Conservation (phyloP, 1,139 yeast species). For the Zygosaccharomyces sapae region DNA sequence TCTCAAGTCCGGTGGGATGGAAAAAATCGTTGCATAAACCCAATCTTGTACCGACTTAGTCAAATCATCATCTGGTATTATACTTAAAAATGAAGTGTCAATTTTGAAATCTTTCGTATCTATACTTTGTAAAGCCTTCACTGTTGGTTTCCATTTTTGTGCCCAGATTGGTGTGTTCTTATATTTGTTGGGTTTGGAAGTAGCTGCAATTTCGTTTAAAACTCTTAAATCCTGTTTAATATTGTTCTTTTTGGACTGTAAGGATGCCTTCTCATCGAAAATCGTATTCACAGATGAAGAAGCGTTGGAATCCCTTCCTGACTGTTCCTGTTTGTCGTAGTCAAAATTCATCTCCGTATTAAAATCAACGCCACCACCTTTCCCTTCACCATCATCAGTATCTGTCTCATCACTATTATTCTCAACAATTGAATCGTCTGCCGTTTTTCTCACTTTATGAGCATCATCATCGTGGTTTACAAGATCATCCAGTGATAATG, state of each 20-base stretch:
- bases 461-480: conserved; percentile 35
- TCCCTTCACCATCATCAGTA: conserved; percentile 34
- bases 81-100: conserved; percentile 56
- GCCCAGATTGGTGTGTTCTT: conserved; percentile 78
- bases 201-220: conserved; percentile 31
- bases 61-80: conserved; percentile 76
- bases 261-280: conserved; percentile 33
- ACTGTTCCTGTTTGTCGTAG: conserved; percentile 28
- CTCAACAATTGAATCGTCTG: conserved; percentile 9
- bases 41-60: conserved; percentile 82
- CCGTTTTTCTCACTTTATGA: conserved; percentile 13
- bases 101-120: conserved; percentile 33
- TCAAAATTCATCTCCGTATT: conserved; percentile 34
- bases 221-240: conserved; percentile 33
- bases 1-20: conserved; percentile 56
- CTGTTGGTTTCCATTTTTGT: conserved; percentile 59
- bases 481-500: conserved; percentile 34
- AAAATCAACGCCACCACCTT: conserved; percentile 31
- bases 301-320: background rate
- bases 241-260: conserved; percentile 32
- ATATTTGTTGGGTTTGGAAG: conserved; percentile 59
- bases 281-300: conserved; percentile 24
- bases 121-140: conserved; percentile 33
- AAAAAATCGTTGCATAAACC: conserved; percentile 76
- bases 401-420: conserved; percentile 30